Evolutionary conservation across 306 rosid species (phyloP).

Genomic region (Cucurbita argyrosperma): DNA sequence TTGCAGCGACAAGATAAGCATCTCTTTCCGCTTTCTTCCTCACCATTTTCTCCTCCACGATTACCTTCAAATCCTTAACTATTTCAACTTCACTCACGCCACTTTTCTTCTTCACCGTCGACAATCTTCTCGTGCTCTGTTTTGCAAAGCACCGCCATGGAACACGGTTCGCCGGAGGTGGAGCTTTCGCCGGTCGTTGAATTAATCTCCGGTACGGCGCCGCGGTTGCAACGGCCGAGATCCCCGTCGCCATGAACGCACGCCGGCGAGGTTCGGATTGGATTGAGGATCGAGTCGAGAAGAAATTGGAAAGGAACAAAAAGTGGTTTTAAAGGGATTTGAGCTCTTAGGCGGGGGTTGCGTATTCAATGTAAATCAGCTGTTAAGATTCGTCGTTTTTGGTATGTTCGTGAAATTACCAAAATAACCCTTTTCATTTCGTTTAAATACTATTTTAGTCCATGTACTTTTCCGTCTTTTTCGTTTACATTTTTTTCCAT

Average conservation of each 20-base stretch:
- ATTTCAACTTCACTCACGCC: not conserved
- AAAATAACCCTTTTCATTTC: not conserved
- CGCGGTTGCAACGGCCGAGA: constrained; percentile 9
- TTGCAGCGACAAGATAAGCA: constrained; percentile 55
- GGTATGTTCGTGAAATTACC: not conserved
- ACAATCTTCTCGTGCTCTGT: constrained; percentile 3
- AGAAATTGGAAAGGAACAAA: not conserved
- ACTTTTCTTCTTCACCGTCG: not conserved
- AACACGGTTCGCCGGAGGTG: not conserved
- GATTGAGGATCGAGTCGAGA: not conserved
- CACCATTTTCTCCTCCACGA: constrained; percentile 26
- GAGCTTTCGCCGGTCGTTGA: not conserved
- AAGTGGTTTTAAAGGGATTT: not conserved
- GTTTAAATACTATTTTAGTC: no score
- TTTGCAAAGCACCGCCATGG: not conserved
- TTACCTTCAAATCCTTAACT: not conserved
- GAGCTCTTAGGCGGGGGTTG: not conserved
- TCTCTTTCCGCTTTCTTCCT: constrained; percentile 46
- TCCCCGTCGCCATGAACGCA: constrained; percentile 12
- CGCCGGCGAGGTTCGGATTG: not conserved
- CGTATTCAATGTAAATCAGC: not conserved
- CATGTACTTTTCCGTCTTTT: no score
- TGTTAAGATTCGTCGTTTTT: not conserved
- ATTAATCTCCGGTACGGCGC: not conserved
- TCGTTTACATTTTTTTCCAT: no score